Conservation (phyloP, 495 filamentous ascomycete genomes). For the Penicillium chermesinum region DNA sequence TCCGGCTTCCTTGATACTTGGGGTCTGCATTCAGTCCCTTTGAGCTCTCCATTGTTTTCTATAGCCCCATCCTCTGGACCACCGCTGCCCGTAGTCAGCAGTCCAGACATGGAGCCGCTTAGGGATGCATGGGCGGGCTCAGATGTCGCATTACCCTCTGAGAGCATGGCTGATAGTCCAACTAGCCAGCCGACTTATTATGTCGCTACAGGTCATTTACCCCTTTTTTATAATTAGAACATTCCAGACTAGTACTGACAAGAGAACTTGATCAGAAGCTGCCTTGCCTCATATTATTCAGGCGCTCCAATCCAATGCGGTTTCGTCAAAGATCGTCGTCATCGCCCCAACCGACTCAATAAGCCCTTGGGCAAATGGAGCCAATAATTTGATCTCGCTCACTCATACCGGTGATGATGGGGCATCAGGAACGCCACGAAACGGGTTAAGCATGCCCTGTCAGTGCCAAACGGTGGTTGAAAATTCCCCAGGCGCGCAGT, state of each 20-base stretch:
- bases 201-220: conserved; percentile 15
- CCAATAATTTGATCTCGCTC: no score
- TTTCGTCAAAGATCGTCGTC: neutral
- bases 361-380: neutral
- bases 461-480: no score
- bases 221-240: neutral
- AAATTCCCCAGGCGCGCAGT: no score
- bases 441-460: no score
- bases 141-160: neutral
- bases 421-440: no score
- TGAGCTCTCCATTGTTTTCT: no score
- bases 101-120: neutral
- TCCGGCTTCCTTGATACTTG: no score
- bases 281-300: conserved; percentile 20
- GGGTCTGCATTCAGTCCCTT: neutral
- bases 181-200: conserved; percentile 16
- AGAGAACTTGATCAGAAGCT: conserved; percentile 3
- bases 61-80: neutral
- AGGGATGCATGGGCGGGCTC: neutral
- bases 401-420: no score
- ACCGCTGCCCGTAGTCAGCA: neutral
- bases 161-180: neutral
- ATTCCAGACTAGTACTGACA: neutral
- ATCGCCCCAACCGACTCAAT: neutral
- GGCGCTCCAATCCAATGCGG: neutral